Conservation (phyloP, 1,284 basidiomycete species). For the Takashimella koratensis region DNA sequence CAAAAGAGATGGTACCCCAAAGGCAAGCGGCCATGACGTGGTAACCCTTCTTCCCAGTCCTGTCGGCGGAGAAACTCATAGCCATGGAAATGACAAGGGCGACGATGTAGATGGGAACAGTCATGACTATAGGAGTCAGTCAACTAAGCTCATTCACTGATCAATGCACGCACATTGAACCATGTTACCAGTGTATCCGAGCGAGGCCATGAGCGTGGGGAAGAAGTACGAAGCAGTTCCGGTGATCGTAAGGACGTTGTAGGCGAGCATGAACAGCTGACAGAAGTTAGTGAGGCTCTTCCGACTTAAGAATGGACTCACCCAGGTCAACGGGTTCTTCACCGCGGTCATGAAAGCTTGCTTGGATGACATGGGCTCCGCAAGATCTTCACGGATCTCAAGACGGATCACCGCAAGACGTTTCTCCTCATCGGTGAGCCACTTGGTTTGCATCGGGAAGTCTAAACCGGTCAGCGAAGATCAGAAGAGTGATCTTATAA, state of each 20-base stretch:
- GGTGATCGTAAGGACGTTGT: slow-evolving; percentile 18
- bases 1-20: slow-evolving; percentile 9
- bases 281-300: background rate
- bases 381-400: too few relatives aligned
- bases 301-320: slow-evolving; percentile 18
- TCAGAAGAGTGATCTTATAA: slow-evolving; percentile 20
- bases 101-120: slow-evolving; percentile 24
- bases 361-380: slow-evolving; percentile 21
- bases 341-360: slow-evolving; percentile 24
- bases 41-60: slow-evolving; percentile 11
- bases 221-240: slow-evolving; percentile 37
- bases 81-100: slow-evolving; percentile 15
- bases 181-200: slow-evolving; percentile 28
- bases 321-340: slow-evolving; percentile 39
- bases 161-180: slow-evolving; percentile 26
- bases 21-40: slow-evolving; percentile 15
- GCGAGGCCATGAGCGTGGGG: slow-evolving; percentile 23
- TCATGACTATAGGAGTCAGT: too few relatives aligned
- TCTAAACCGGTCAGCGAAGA: slow-evolving; percentile 15
- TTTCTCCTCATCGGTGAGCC: slow-evolving; percentile 37
- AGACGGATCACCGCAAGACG: slow-evolving; percentile 15
- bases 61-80: slow-evolving; percentile 19
- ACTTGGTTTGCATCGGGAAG: slow-evolving; percentile 43
- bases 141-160: slow-evolving; percentile 1
- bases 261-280: slow-evolving; percentile 14